phyloP scores from a whole-genome alignment of 108 stramenopile species.

The Cyclostephanos invisitatus region DNA sequence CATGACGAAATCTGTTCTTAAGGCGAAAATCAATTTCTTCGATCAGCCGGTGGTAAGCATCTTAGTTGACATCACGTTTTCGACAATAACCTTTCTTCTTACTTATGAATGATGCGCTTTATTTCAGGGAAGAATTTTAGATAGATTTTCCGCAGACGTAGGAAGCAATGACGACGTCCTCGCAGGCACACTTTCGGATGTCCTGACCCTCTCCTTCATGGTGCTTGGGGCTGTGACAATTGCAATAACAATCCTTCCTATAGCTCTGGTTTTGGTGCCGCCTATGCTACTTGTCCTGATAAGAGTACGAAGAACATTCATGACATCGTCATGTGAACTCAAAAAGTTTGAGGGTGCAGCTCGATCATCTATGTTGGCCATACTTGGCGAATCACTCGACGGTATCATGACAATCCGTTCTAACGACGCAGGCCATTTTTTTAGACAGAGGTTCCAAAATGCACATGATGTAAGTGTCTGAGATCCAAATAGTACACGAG shows the following conservation, averaged over 20 bases:
- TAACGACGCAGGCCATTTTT: constrained; percentile 61
- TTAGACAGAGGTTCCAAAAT: constrained; percentile 62
- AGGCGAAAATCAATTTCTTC: constrained; percentile 88
- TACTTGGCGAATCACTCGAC: constrained; percentile 79
- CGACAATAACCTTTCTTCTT: too few species aligned
- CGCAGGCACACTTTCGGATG: constrained; percentile 75
- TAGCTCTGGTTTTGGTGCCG: constrained; percentile 69
- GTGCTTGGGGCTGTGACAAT: constrained; percentile 68
- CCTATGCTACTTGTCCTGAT: constrained; percentile 71
- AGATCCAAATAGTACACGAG: not conserved
- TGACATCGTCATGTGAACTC: constrained; percentile 77
- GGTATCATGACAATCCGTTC: constrained; percentile 91
- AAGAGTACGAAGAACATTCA: constrained; percentile 62
- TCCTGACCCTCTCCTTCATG: constrained; percentile 63
- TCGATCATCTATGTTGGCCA: constrained; percentile 85
- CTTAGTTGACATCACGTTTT: constrained; percentile 14
- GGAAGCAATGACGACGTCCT: constrained; percentile 79
- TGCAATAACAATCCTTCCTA: constrained; percentile 53
- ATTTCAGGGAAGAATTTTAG: constrained; percentile 23
- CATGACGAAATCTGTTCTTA: constrained; percentile 77
- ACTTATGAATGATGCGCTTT: not conserved
- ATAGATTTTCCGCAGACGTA: constrained; percentile 56
- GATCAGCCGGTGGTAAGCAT: constrained; percentile 92
- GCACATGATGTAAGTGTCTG: constrained; percentile 71
- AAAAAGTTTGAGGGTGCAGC: constrained; percentile 80